phyloP scores from a whole-genome alignment of 768 basidiomycete species.

The Auricularia heimuer region DNA sequence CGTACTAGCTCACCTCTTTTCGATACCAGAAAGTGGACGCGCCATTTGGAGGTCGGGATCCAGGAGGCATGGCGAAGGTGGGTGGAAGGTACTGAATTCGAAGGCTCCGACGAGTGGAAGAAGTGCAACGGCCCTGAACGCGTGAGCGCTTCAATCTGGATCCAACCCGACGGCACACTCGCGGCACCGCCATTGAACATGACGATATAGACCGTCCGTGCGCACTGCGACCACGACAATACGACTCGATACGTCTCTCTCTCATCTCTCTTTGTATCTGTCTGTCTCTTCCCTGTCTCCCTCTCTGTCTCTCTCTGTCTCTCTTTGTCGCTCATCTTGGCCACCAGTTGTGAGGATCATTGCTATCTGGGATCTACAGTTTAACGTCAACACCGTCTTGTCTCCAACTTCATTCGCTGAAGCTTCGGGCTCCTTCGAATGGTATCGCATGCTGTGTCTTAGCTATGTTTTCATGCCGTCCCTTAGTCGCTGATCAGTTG shows the following conservation, averaged over 20 bases:
- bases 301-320: neutral
- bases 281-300: neutral
- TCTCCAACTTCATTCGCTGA: too few species aligned
- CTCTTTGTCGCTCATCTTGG: too few species aligned
- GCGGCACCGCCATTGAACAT: neutral
- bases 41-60: conserved; percentile 37
- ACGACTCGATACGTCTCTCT: neutral
- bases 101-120: conserved; percentile 29
- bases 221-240: neutral
- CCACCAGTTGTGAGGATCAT: too few species aligned
- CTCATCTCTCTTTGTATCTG: neutral
- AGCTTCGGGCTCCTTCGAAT: too few species aligned
- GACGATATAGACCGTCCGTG: neutral
- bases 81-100: conserved; percentile 32
- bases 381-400: too few species aligned
- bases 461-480: too few species aligned
- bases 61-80: conserved; percentile 37
- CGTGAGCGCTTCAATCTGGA: conserved; percentile 21
- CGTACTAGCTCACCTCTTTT: conserved; percentile 37
- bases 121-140: conserved; percentile 22
- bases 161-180: conserved; percentile 14
- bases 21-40: conserved; percentile 38
- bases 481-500: too few species aligned
- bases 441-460: too few species aligned
- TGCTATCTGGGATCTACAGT: too few species aligned